Percentiles rank a stretch among this genome's conserved stretches.
Evolutionary conservation across 2,329 filamentous ascomycete species (phyloP).

Genomic region (Beauveria scarabaeidicola): DNA sequence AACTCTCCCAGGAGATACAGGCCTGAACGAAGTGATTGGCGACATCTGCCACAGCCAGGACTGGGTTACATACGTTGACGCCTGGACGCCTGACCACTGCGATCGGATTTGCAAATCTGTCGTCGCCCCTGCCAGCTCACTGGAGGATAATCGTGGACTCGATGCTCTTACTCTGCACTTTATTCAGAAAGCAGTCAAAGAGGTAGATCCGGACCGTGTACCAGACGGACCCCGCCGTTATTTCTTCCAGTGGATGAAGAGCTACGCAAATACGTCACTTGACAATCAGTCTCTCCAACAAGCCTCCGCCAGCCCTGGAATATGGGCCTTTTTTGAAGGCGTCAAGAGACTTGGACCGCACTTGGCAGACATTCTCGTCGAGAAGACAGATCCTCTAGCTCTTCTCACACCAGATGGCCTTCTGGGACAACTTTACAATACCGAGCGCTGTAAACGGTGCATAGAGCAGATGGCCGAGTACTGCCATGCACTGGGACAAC

Average conservation of each 20-base stretch:
- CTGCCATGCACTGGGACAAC: slow-evolving; percentile 23
- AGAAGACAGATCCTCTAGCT: not conserved
- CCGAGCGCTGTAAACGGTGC: not conserved
- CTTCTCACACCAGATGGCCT: not conserved
- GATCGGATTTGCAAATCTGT: not conserved
- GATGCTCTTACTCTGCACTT: not conserved
- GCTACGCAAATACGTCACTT: not conserved
- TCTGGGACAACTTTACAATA: not conserved
- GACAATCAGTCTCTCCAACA: not conserved
- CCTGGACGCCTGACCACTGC: not conserved
- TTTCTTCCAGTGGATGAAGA: slow-evolving; percentile 9
- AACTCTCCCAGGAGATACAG: not conserved
- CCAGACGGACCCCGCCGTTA: not conserved
- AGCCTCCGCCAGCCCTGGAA: not conserved
- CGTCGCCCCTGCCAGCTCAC: not conserved
- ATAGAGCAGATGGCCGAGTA: not conserved
- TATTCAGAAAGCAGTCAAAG: slow-evolving; percentile 3
- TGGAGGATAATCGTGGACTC: not conserved
- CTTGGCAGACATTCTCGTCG: not conserved
- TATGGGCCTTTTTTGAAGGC: not conserved
- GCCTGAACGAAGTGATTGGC: not conserved
- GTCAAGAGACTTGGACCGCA: not conserved
- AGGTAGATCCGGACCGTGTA: not conserved
- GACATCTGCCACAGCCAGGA: not conserved
- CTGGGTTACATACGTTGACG: not conserved